Evolutionary conservation across 345 rosid genomes (phyloP).

Genomic region (Pugionium cornutum): DNA sequence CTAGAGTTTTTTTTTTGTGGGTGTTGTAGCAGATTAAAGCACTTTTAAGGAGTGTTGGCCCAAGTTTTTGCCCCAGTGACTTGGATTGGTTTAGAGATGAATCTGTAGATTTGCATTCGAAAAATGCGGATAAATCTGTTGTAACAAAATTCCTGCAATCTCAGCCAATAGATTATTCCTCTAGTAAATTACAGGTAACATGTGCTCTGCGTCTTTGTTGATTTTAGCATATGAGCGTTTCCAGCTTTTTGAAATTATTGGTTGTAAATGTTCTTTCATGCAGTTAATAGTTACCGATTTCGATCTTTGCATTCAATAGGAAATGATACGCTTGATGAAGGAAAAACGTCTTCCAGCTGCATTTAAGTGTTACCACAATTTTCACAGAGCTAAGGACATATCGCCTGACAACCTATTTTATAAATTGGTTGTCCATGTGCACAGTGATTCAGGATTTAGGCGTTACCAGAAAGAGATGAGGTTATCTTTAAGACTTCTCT

Average conservation of each 20-base stretch:
- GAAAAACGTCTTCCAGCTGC: constrained; percentile 79
- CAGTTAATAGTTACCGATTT: constrained; percentile 17
- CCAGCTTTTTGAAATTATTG: constrained; percentile 1
- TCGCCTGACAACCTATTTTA: constrained; percentile 77
- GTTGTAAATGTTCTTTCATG: constrained; percentile 8
- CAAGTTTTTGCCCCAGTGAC: constrained; percentile 70
- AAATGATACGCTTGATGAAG: constrained; percentile 83
- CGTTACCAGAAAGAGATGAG: constrained; percentile 97
- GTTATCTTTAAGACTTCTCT: constrained; percentile 42
- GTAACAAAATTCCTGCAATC: constrained; percentile 79
- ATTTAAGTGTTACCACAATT: constrained; percentile 87
- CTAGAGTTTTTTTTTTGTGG: constrained; percentile 23
- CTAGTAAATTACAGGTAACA: constrained; percentile 80
- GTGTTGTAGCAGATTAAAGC: constrained; percentile 83
- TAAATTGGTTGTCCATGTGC: constrained; percentile 93
- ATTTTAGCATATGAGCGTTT: constrained; percentile 10
- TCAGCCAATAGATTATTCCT: constrained; percentile 78
- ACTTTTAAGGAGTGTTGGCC: constrained; percentile 71
- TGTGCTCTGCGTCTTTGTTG: constrained; percentile 16
- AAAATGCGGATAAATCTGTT: constrained; percentile 82
- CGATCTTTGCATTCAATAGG: constrained; percentile 49
- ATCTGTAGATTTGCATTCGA: constrained; percentile 52
- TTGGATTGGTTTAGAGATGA: constrained; percentile 80
- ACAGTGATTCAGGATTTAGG: constrained; percentile 74
- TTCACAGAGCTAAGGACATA: constrained; percentile 59